These are phyloP conservation scores for Biscogniauxia mediterranea DNA, from an alignment of 2,329 filamentous ascomycete species.

Conservation along the genomic window DNA sequence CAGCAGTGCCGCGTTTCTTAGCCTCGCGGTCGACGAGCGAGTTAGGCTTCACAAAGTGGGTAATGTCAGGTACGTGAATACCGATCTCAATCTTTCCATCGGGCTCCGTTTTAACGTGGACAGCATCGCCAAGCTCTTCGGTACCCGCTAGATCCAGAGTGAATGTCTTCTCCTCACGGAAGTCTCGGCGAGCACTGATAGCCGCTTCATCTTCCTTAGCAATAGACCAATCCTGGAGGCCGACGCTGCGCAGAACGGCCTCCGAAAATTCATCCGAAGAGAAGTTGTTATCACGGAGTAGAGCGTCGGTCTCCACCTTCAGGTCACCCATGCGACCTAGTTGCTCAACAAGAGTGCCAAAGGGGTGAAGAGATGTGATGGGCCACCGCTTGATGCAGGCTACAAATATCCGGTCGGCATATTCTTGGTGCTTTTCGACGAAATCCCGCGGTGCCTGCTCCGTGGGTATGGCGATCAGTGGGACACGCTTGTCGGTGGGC, in stretches of 20 bases:
- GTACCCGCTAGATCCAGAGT: constrained; percentile 89
- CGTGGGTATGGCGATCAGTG: constrained; percentile 95
- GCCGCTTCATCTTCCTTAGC: constrained; percentile 76
- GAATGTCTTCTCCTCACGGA: constrained; percentile 84
- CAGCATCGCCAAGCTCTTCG: constrained; percentile 84
- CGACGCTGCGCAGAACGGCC: constrained; percentile 88
- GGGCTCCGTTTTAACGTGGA: constrained; percentile 81
- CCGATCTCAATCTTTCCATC: constrained; percentile 92
- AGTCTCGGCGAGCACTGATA: constrained; percentile 77
- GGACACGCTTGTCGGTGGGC: constrained; percentile 97
- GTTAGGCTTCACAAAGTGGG: constrained; percentile 95
- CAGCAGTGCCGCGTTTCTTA: constrained; percentile 94
- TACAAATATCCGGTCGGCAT: constrained; percentile 96
- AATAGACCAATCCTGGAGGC: constrained; percentile 87
- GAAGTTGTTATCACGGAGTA: constrained; percentile 98
- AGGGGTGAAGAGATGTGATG: constrained; percentile 98
- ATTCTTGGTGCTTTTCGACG: constrained; percentile 97
- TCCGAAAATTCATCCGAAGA: constrained; percentile 96
- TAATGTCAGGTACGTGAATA: constrained; percentile 90
- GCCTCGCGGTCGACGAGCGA: constrained; percentile 95
- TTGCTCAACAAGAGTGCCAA: constrained; percentile 95
- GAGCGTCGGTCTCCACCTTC: constrained; percentile 95
- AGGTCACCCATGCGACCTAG: constrained; percentile 96
- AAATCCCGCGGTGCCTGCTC: constrained; percentile 97
- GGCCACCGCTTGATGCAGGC: constrained; percentile 99